Evolutionary conservation across 257 asterid species (phyloP), one percentile per base, ranked within the genome.

Genomic region (Orobanche coerulescens): DNA sequence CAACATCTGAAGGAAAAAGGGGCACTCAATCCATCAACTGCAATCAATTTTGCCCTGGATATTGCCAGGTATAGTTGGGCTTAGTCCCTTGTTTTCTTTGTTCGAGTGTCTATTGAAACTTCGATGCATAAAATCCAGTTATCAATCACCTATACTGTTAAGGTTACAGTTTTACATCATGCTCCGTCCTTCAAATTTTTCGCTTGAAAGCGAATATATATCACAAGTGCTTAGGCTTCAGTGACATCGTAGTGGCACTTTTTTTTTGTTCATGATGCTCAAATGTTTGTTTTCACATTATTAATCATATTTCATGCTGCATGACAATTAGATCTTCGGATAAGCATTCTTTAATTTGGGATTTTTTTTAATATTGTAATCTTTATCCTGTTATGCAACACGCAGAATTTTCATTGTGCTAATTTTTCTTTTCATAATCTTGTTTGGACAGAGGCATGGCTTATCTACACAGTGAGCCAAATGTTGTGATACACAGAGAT

Each of bases 391-490:
- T 39, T 40, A 39, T 40, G 18, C 42, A 28, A 40, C 52, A 42
- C 46, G 23, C 36, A 14, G 31, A 55, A 9, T 42, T 26, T 33
- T 53, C n/a, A 12, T 1, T 28, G 34, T 23, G 55, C 37, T 62
- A 42, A 59, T 68, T 68, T 66, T n/a, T 54, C 59, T 39, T 47
- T 50, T 54, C 44, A 22, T 46, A 31, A 66, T 42, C 62, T 75
- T 70, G 56, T 67, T 64, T 61, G 65, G 62, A 65, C 89, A 89
- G 99, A 74, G 99, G 99, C 80, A 89, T 93, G 95, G 95, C 99
- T 58, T 93, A 89, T 89, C 95, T 93, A 78, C 99, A 93, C 68
- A 86, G 79, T 44, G 97, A 93, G 74, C 99, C 99, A 63, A 93
- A 93, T 79, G 99, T 89, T 13, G 65, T 93, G 30, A 79, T 93